phyloP scores from a whole-genome alignment of 2,329 filamentous ascomycete species.

The Monosporascus sp. region DNA sequence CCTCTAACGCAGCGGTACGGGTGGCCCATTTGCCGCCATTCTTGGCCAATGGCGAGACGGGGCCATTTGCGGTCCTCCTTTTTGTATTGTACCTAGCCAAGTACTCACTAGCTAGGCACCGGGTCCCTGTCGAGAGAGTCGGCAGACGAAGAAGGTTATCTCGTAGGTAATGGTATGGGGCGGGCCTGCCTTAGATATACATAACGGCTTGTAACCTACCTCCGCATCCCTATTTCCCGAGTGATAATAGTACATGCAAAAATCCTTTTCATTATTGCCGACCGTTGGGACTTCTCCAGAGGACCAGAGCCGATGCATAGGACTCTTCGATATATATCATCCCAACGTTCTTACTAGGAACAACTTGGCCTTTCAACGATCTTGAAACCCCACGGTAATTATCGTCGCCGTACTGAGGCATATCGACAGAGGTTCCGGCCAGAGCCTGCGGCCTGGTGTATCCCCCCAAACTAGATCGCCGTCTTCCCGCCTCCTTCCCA shows the following conservation, averaged over 20 bases:
- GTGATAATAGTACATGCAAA: not conserved
- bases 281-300: not conserved
- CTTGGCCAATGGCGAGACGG: not conserved
- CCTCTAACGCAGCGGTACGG: not conserved
- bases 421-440: not conserved
- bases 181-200: slow-evolving; percentile 4
- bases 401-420: not conserved
- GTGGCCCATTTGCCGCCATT: not conserved
- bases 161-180: not conserved
- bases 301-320: not conserved
- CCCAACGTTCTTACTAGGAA: not conserved
- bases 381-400: not conserved
- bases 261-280: not conserved
- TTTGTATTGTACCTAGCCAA: not conserved
- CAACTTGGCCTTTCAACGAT: not conserved
- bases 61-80: not conserved
- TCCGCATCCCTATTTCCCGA: not conserved
- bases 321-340: not conserved
- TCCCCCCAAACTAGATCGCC: slow-evolving; percentile 25
- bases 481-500: slow-evolving; percentile 28
- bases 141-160: slow-evolving; percentile 4
- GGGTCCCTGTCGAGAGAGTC: not conserved
- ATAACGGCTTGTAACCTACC: not conserved
- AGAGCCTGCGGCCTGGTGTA: not conserved
- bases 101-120: not conserved